Conservation (phyloP, 805 yeast species). For the Cyberlindnera mrakii region DNA sequence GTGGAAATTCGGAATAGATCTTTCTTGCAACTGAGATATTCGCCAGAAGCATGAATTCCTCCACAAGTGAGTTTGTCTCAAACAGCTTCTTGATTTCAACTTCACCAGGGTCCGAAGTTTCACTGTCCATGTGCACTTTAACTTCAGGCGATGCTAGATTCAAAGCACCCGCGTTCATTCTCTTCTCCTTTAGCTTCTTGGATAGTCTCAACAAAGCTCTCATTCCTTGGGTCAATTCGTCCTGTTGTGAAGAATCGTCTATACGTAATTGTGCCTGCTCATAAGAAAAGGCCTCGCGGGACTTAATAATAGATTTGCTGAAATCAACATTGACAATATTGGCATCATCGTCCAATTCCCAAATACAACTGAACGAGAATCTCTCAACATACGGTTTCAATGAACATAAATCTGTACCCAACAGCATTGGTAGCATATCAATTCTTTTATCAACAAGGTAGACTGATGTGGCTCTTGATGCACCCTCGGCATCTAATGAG, state of each 20-base stretch:
- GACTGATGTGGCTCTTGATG: slow-evolving; percentile 94
- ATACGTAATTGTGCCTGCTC: slow-evolving; percentile 89
- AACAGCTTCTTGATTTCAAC: slow-evolving; percentile 84
- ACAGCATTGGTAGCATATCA: slow-evolving; percentile 93
- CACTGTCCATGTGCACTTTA: slow-evolving; percentile 94
- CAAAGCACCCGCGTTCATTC: slow-evolving; percentile 93
- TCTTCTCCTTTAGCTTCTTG: slow-evolving; percentile 72
- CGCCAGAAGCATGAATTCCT: slow-evolving; percentile 97
- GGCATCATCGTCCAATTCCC: slow-evolving; percentile 90
- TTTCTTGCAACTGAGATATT: slow-evolving; percentile 93
- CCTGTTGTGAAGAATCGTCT: slow-evolving; percentile 69
- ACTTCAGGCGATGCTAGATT: slow-evolving; percentile 98
- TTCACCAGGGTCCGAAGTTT: slow-evolving; percentile 93
- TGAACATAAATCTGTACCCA: slow-evolving; percentile 95
- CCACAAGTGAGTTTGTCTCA: slow-evolving; percentile 94
- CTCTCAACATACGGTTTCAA: slow-evolving; percentile 92
- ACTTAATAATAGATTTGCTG: slow-evolving; percentile 82
- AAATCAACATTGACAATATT: slow-evolving; percentile 73
- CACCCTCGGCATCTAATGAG: slow-evolving; percentile 92
- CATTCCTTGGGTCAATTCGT: slow-evolving; percentile 87
- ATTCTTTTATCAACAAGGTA: slow-evolving; percentile 96
- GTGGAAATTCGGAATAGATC: slow-evolving; percentile 90
- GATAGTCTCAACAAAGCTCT: slow-evolving; percentile 75
- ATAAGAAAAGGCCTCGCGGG: slow-evolving; percentile 92
- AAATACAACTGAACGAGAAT: slow-evolving; percentile 88